These are phyloP conservation scores for Eimeria falciformis DNA, from an alignment of 169 alveolate genomes.

Conservation along the genomic window DNA sequence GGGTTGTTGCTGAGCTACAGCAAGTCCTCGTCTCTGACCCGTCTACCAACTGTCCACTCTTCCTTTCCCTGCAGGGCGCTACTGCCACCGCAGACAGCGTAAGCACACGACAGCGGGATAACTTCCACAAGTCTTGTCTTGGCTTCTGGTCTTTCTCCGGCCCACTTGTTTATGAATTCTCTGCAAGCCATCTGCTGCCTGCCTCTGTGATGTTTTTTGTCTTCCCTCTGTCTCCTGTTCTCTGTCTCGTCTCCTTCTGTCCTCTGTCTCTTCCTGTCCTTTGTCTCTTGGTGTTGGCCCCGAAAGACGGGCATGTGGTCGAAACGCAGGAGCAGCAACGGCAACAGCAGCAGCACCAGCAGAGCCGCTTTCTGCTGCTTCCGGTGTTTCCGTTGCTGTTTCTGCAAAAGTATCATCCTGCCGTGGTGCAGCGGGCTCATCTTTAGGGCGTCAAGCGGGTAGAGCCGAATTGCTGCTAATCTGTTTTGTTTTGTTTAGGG, in stretches of 20 bases:
- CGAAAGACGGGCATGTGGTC: no score
- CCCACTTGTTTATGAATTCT: background rate
- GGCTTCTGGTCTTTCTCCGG: background rate
- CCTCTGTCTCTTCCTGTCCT: background rate
- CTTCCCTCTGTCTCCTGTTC: background rate
- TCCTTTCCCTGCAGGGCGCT: slow-evolving; percentile 47
- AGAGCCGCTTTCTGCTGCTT: no score
- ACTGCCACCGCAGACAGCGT: slow-evolving; percentile 18
- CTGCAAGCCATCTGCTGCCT: background rate
- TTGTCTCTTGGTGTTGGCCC: background rate
- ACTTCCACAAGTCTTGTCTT: background rate
- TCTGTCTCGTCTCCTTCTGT: background rate
- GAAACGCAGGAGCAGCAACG: no score
- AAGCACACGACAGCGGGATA: background rate
- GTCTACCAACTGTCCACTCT: slow-evolving; percentile 72
- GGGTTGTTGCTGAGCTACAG: slow-evolving; percentile 69
- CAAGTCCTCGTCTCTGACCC: slow-evolving; percentile 74
- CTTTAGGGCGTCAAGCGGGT: no score
- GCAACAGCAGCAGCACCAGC: no score
- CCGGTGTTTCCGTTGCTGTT: background rate
- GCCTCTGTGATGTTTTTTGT: background rate
- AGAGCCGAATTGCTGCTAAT: no score
- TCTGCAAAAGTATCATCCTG: background rate
- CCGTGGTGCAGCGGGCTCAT: no score
- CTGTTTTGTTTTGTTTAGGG: background rate